Conservation (phyloP, 2,329 filamentous ascomycete species). For the Xylariaceae sp. region DNA sequence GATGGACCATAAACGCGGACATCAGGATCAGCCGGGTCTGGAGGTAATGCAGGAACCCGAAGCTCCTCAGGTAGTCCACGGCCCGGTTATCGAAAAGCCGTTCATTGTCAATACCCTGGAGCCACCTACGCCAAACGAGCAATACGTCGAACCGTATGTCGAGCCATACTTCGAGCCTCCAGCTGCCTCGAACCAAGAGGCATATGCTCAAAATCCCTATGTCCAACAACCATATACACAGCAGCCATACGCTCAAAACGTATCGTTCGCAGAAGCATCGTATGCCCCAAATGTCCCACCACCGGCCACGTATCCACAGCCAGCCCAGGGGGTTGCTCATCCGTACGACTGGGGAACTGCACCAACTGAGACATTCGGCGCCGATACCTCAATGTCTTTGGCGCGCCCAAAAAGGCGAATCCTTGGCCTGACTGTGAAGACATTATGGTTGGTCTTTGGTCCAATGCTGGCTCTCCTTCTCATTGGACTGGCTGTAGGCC, state of each 20-base stretch:
- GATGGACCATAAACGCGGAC: slow-evolving; percentile 5
- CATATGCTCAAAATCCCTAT: background rate
- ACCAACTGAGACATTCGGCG: slow-evolving; percentile 5
- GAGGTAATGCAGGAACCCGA: slow-evolving; percentile 17
- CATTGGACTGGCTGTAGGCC: slow-evolving; percentile 20
- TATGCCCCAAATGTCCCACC: slow-evolving; percentile 1
- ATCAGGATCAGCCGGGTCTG: slow-evolving; percentile 13
- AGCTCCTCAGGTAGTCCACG: slow-evolving; percentile 15
- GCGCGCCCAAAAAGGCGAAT: slow-evolving; percentile 7
- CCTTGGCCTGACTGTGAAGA: slow-evolving; percentile 16
- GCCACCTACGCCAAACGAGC: background rate
- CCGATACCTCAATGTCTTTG: background rate
- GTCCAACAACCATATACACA: background rate
- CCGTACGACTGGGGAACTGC: slow-evolving; percentile 6
- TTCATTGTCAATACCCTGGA: slow-evolving; percentile 2
- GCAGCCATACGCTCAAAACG: background rate
- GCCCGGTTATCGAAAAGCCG: slow-evolving; percentile 7
- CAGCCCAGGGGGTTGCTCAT: slow-evolving; percentile 1
- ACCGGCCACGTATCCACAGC: slow-evolving; percentile 5
- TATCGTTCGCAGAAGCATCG: background rate
- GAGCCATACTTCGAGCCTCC: background rate
- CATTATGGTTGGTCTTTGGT: slow-evolving; percentile 21
- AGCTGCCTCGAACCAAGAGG: background rate
- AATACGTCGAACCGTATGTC: background rate
- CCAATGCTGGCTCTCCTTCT: slow-evolving; percentile 19